These are phyloP conservation scores for Wickerhamiella galacta DNA, from an alignment of 805 yeast species.

Conservation along the genomic window DNA sequence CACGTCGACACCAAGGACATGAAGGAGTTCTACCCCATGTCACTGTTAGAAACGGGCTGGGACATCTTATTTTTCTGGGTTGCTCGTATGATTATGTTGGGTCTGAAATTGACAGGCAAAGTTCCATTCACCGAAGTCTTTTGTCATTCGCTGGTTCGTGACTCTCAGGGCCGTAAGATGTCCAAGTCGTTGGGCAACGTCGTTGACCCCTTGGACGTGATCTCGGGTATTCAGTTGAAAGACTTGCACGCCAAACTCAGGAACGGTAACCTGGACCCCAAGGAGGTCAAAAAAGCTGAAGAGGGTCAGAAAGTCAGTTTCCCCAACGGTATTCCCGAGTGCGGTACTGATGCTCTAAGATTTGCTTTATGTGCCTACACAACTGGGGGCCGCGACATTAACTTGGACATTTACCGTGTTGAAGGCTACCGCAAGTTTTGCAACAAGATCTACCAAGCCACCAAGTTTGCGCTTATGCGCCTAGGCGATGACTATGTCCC, in stretches of 20 bases:
- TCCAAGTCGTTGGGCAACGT: constrained; percentile 96
- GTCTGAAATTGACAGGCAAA: constrained; percentile 75
- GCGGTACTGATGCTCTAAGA: constrained; percentile 98
- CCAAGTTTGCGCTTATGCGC: constrained; percentile 87
- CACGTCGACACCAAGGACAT: constrained; percentile 44
- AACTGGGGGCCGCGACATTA: constrained; percentile 97
- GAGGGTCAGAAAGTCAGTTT: constrained; percentile 77
- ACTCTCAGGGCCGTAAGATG: constrained; percentile 97
- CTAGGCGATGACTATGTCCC: constrained; percentile 81
- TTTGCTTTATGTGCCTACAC: constrained; percentile 97
- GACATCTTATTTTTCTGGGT: constrained; percentile 99
- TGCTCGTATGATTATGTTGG: constrained; percentile 84
- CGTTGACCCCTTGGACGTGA: constrained; percentile 88
- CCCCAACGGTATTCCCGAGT: constrained; percentile 96
- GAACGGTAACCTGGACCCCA: constrained; percentile 74
- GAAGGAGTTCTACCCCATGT: constrained; percentile 71
- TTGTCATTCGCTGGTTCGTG: constrained; percentile 97
- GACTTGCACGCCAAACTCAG: constrained; percentile 61
- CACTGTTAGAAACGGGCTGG: constrained; percentile 97
- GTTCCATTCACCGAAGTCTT: constrained; percentile 92
- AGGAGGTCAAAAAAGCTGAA: constrained; percentile 73
- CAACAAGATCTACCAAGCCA: constrained; percentile 97
- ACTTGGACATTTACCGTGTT: constrained; percentile 86
- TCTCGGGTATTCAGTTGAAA: constrained; percentile 68
- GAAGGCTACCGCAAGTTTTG: constrained; percentile 99